These are phyloP conservation scores for Russula earlei DNA, from an alignment of 768 basidiomycete genomes.

Conservation along the genomic window DNA sequence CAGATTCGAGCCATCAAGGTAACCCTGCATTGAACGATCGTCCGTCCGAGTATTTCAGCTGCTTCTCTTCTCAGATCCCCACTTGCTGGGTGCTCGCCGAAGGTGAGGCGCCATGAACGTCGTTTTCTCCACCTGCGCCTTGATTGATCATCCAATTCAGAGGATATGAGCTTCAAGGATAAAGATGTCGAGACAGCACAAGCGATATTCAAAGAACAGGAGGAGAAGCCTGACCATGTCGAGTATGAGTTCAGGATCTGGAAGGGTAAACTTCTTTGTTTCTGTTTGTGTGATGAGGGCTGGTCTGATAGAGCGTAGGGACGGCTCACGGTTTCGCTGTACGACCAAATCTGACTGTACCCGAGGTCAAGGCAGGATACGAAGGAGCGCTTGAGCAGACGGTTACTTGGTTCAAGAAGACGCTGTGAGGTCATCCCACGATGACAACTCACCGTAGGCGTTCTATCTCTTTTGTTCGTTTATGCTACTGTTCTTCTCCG, in stretches of 20 bases:
- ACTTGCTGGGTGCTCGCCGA: constrained; percentile 32
- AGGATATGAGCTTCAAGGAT: constrained; percentile 27
- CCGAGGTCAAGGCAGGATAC: constrained; percentile 36
- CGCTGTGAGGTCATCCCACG: constrained; percentile 20
- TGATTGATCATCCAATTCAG: constrained; percentile 18
- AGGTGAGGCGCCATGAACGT: constrained; percentile 22
- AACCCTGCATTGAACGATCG: background rate
- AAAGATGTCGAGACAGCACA: constrained; percentile 25
- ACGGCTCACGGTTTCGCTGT: constrained; percentile 42
- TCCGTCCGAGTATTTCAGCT: constrained; percentile 19
- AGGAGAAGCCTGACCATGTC: constrained; percentile 24
- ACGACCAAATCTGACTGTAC: constrained; percentile 35
- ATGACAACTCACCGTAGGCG: background rate
- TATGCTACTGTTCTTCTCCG: background rate
- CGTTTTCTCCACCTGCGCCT: background rate
- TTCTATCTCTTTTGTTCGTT: no score
- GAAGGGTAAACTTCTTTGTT: constrained; percentile 23
- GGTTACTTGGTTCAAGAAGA: constrained; percentile 35
- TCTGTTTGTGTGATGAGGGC: background rate
- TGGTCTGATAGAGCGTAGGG: constrained; percentile 25
- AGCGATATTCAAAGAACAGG: constrained; percentile 26
- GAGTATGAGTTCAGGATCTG: constrained; percentile 32
- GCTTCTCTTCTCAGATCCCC: constrained; percentile 3
- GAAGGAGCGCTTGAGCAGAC: constrained; percentile 36
- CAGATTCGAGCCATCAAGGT: constrained; percentile 32